A percentile compares a stretch with the other conserved stretches of the same genome.
These are phyloP conservation scores for Aspergillus clavatus DNA, from an alignment of 2,329 filamentous ascomycete genomes.

Conservation along the genomic window DNA sequence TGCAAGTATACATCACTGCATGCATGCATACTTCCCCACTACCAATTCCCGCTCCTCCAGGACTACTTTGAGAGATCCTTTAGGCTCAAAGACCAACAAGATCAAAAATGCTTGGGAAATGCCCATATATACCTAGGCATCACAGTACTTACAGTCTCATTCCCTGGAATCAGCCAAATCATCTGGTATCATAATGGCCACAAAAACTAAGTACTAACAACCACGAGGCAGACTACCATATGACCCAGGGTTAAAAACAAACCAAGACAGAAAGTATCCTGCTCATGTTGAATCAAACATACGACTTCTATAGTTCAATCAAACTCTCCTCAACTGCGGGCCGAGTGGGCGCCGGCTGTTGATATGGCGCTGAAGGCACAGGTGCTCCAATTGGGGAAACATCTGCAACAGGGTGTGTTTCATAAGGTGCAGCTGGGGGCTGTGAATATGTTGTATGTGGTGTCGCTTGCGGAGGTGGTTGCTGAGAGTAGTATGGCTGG, in stretches of 20 bases:
- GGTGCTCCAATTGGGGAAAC: constrained; percentile 15
- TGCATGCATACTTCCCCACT: too few relatives aligned
- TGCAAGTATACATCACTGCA: too few relatives aligned
- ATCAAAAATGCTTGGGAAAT: too few relatives aligned
- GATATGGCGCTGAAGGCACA: constrained; percentile 14
- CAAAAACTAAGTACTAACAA: constrained; percentile 6
- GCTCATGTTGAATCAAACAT: constrained; percentile 3
- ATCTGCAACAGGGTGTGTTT: constrained; percentile 14
- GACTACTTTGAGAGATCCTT: too few relatives aligned
- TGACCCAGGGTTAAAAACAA: too few relatives aligned
- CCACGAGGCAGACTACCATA: constrained; percentile 1
- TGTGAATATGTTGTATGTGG: constrained; percentile 12
- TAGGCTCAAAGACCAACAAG: too few relatives aligned
- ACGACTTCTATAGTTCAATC: constrained; percentile 24
- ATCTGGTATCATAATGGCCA: constrained; percentile 25
- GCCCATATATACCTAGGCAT: background rate
- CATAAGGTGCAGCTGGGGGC: constrained; percentile 9
- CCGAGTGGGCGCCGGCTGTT: constrained; percentile 18
- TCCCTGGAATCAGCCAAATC: constrained; percentile 17
- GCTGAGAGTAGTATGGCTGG: constrained; percentile 20
- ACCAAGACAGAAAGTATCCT: constrained; percentile 10
- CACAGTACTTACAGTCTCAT: constrained; percentile 15
- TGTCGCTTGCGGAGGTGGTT: constrained; percentile 12
- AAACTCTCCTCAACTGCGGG: constrained; percentile 28
- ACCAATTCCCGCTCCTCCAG: too few relatives aligned